Conservation (phyloP, 2,329 filamentous ascomycete genomes). For the Trichoderma simmonsii region DNA sequence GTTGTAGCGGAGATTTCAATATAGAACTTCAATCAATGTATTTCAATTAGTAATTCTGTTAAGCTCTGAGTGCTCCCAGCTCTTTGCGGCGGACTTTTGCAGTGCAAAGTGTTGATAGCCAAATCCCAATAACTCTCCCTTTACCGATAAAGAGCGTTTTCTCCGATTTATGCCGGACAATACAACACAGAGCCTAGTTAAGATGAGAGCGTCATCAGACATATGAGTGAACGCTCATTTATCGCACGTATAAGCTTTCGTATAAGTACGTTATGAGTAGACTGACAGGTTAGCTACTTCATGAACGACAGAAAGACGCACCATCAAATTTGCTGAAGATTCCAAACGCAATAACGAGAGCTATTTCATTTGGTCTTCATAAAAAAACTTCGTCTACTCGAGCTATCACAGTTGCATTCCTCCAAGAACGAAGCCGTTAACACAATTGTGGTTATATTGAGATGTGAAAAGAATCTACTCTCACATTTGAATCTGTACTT, state of each 20-base stretch:
- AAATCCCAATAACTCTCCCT: background rate
- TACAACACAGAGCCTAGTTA: background rate
- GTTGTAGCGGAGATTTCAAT: background rate
- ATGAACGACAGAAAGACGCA: background rate
- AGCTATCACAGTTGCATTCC: background rate
- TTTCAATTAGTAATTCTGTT: background rate
- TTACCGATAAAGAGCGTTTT: background rate
- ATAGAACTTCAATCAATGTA: background rate
- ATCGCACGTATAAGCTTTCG: background rate
- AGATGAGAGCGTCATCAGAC: background rate
- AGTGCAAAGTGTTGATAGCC: background rate
- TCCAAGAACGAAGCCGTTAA: background rate
- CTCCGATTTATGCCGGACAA: background rate
- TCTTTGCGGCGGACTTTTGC: background rate
- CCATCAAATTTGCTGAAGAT: background rate
- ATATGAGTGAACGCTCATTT: background rate
- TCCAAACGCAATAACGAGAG: background rate
- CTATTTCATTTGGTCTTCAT: background rate
- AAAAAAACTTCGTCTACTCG: background rate
- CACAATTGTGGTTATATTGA: background rate
- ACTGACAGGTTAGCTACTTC: no score
- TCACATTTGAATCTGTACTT: no score
- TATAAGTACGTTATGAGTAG: background rate
- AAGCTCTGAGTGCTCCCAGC: background rate
- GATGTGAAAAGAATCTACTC: background rate